A percentile compares a stretch with the other conserved stretches of the same genome.
These are phyloP conservation scores for Ceratocystis harringtonii DNA, from an alignment of 2,329 filamentous ascomycete genomes.

Conservation along the genomic window DNA sequence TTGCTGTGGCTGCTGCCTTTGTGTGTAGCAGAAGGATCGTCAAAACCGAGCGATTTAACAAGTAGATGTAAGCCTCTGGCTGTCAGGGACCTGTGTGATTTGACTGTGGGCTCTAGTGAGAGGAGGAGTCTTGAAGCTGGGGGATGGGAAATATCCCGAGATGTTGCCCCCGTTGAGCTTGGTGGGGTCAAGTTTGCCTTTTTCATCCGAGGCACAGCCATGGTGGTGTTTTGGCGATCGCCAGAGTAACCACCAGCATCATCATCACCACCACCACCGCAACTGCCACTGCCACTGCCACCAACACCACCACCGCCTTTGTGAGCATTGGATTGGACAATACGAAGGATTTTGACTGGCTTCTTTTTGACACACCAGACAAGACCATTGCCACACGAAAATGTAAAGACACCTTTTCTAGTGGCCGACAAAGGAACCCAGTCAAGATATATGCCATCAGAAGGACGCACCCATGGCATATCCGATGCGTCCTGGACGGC, in stretches of 20 bases:
- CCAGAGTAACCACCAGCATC: not conserved
- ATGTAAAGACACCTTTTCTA: not conserved
- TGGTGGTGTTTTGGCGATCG: not conserved
- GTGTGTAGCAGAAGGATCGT: not conserved
- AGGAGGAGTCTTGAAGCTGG: not conserved
- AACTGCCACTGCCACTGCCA: no score
- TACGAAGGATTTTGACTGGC: not conserved
- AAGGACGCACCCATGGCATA: not conserved
- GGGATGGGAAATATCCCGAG: not conserved
- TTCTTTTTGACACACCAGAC: slow-evolving; percentile 1
- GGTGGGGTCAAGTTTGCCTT: not conserved
- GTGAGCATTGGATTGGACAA: not conserved
- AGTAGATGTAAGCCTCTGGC: not conserved
- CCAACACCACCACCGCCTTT: not conserved
- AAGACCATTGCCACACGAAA: not conserved
- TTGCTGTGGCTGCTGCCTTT: not conserved
- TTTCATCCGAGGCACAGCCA: not conserved
- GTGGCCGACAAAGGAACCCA: not conserved
- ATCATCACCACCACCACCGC: no score
- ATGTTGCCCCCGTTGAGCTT: not conserved
- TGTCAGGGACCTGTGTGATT: not conserved
- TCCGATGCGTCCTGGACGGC: not conserved
- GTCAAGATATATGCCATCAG: not conserved
- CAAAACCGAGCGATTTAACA: not conserved
- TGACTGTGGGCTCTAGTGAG: not conserved